Evolutionary conservation across 257 asterid genomes (phyloP).

Genomic region (Voacanga thouarsii): DNA sequence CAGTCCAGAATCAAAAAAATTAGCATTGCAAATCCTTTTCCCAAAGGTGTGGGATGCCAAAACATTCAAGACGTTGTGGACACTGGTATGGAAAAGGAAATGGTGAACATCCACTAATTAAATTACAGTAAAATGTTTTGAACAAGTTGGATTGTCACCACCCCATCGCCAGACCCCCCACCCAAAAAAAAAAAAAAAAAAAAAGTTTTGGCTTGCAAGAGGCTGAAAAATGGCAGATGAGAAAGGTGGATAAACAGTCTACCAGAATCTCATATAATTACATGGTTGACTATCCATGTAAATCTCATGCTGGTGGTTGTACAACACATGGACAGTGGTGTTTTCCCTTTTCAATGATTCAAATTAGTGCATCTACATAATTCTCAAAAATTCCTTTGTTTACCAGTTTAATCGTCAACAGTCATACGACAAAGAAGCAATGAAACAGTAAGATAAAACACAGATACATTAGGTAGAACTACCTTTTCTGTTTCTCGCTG

Average conservation of each 20-base stretch:
- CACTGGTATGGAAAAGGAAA: background rate
- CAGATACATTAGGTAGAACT: background rate
- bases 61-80: slow-evolving; percentile 1
- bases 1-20: background rate
- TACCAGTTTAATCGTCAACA: background rate
- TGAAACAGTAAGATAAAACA: background rate
- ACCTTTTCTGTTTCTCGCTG: slow-evolving; percentile 84
- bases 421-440: background rate
- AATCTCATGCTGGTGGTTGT: background rate
- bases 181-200: background rate
- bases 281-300: background rate
- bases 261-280: background rate
- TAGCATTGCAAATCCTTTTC: background rate
- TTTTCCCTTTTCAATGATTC: background rate
- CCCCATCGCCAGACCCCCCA: too few relatives aligned
- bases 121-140: background rate
- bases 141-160: background rate
- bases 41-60: background rate
- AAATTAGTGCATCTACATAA: background rate
- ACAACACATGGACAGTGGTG: background rate
- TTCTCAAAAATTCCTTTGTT: background rate
- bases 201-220: background rate
- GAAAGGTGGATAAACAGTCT: background rate
- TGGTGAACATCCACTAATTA: too few relatives aligned
- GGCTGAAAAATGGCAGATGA: background rate